Conservation (phyloP, 768 basidiomycete species). For the Serendipita sp. region DNA sequence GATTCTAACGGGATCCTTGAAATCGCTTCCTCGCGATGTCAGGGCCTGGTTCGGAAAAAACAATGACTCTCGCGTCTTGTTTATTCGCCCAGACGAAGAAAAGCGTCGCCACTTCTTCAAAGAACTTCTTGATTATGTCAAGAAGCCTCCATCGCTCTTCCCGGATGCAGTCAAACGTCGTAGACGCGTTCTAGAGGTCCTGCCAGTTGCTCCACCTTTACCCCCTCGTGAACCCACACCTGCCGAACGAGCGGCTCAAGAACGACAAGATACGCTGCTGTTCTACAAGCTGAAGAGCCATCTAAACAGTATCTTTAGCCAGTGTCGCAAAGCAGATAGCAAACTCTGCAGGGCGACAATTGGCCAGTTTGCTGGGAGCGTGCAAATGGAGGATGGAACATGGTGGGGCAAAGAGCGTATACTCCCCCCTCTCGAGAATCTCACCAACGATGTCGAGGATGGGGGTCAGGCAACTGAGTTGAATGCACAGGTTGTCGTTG, state of each 20-base stretch:
- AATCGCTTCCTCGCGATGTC: constrained; percentile 63
- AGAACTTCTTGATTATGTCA: constrained; percentile 49
- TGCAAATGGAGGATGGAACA: not conserved
- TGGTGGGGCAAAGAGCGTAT: not conserved
- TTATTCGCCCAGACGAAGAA: constrained; percentile 32
- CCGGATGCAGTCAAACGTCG: constrained; percentile 74
- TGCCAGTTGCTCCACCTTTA: constrained; percentile 79
- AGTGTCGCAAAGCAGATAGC: constrained; percentile 1
- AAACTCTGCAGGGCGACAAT: constrained; percentile 1
- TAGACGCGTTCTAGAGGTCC: constrained; percentile 67
- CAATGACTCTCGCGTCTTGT: constrained; percentile 54
- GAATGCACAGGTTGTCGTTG: constrained; percentile 21
- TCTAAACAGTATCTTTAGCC: constrained; percentile 70
- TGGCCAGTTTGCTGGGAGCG: not conserved
- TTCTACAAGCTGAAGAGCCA: constrained; percentile 74
- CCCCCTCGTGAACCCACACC: constrained; percentile 69
- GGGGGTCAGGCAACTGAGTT: constrained; percentile 10
- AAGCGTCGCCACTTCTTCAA: constrained; percentile 66
- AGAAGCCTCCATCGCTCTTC: constrained; percentile 68
- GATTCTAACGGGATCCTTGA: constrained; percentile 62
- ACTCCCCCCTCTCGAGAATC: not conserved
- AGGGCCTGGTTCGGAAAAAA: constrained; percentile 75
- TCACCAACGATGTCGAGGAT: not conserved
- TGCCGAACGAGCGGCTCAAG: constrained; percentile 67
- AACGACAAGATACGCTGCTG: constrained; percentile 62